A percentile compares a stretch with the other conserved stretches of the same genome.
These are phyloP conservation scores for Cucumis cinereus DNA, from an alignment of 306 rosid genomes.

Conservation along the genomic window DNA sequence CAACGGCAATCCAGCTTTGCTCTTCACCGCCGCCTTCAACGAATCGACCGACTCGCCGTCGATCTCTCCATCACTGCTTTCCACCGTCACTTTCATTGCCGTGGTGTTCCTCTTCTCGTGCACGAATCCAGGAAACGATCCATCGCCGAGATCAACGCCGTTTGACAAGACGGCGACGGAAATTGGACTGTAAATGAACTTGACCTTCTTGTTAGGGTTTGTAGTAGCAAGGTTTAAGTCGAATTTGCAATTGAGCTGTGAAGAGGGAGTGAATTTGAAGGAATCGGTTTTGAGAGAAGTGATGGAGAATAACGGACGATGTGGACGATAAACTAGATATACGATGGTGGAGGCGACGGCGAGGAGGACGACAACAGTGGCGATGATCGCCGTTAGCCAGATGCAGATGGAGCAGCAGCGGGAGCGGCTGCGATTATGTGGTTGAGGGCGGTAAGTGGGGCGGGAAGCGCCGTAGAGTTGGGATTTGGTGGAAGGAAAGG, in stretches of 20 bases:
- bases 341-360: conserved; percentile 30
- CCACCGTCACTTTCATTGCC: conserved; percentile 23
- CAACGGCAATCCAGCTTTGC: conserved; percentile 44
- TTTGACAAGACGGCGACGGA: conserved; percentile 17
- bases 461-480: conserved; percentile 57
- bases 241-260: conserved; percentile 24
- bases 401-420: conserved; percentile 46
- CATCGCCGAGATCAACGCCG: conserved; percentile 23
- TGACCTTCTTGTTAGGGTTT: conserved; percentile 42
- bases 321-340: conserved; percentile 58
- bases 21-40: conserved; percentile 40
- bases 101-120: conserved; percentile 68
- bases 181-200: conserved; percentile 19
- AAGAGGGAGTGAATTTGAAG: conserved; percentile 21
- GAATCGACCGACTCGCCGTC: conserved; percentile 11
- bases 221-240: conserved; percentile 26
- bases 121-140: conserved; percentile 30
- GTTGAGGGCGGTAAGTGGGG: conserved; percentile 67
- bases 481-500: conserved; percentile 51
- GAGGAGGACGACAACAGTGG: conserved; percentile 30
- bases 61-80: conserved; percentile 9
- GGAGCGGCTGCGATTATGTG: conserved; percentile 23
- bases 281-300: conserved; percentile 19
- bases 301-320: conserved; percentile 29
- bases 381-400: conserved; percentile 37